Evolutionary conservation across 768 basidiomycete species (phyloP), one percentile per base, ranked within the genome.

Genomic region (Boletales sp.): DNA sequence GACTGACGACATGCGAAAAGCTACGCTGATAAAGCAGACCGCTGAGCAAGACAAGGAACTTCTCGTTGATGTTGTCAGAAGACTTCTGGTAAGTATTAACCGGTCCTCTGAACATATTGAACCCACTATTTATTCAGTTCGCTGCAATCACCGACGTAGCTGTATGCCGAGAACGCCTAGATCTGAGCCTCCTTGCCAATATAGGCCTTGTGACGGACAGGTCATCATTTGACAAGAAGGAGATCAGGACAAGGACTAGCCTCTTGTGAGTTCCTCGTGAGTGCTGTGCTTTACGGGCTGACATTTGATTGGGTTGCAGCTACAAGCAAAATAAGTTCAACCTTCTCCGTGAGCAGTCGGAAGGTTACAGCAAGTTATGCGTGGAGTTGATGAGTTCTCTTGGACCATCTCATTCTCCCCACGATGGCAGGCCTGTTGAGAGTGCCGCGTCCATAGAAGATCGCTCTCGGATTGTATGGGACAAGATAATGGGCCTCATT

Each of bases 291-390:
- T 13, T 31, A 19, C 46, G 12, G 5, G 17, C 41, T 55, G 34
- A 56, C 33, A 2, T 48, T 18, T 37, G n/a, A 8, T 49, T 36
- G 40, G 28, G 45, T 39, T 46, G n/a, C 63, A 94, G 91, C 66
- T 95, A 94, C 74, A 94, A 93, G 68, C 95, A 99, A 69, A 93
- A 93, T 72, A 99, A 98, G 70, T 95, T 94, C 76, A 99, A 98
- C 64, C 80, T 99, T 35, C 80, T 97, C 14, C 87, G 96, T 34
- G 96, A 99, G 72, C 91, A 96, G 60, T 94, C 94, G 1, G 95
- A 98, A 72, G 96, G 96, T 8, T 99, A 93, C 72, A 91, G 91
- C 66, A 94, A 94, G 68, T 81, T 98, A 31, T 81, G 86, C 25
- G 82, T 87, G 10, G 91, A 98, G 61, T 74, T 99, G 35, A 83